Percentiles rank a stretch among this genome's conserved stretches.
Evolutionary conservation across 148 eudicot genomes (phyloP).

Genomic region (Rhododendron vialii): DNA sequence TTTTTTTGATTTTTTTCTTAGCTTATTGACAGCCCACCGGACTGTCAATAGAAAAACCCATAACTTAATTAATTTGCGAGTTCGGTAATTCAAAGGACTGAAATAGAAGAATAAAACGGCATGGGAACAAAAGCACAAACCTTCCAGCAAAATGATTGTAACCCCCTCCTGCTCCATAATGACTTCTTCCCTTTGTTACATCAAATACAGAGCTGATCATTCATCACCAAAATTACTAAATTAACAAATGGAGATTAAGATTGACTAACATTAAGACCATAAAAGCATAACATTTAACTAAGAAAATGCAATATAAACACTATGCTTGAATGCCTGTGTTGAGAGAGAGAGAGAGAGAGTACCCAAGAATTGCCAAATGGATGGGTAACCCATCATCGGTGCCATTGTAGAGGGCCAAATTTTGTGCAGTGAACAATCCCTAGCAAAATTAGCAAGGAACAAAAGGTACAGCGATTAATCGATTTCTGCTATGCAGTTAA

Average conservation of each 20-base stretch:
- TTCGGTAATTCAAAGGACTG: neutral
- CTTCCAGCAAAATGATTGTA: slow-evolving; percentile 95
- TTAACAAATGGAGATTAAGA: neutral
- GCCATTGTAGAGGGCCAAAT: slow-evolving; percentile 9
- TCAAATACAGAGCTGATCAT: slow-evolving; percentile 82
- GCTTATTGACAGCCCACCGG: too few species aligned
- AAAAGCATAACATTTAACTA: neutral
- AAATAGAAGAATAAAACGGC: neutral
- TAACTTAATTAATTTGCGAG: neutral
- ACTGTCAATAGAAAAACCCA: too few species aligned
- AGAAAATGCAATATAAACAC: neutral
- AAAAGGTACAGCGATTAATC: neutral
- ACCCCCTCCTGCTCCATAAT: slow-evolving; percentile 85
- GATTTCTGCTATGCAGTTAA: neutral
- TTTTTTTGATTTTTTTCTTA: too few species aligned
- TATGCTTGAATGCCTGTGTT: neutral
- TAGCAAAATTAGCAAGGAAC: neutral
- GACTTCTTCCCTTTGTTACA: slow-evolving; percentile 83
- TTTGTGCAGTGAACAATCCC: neutral
- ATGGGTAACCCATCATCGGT: slow-evolving; percentile 12
- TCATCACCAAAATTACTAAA: neutral
- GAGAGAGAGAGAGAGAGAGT: neutral
- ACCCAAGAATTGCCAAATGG: slow-evolving; percentile 11
- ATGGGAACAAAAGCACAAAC: slow-evolving; percentile 26
- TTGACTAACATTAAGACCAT: neutral